Conservation (phyloP, 306 rosid species). For the Hippophae tibetana region DNA sequence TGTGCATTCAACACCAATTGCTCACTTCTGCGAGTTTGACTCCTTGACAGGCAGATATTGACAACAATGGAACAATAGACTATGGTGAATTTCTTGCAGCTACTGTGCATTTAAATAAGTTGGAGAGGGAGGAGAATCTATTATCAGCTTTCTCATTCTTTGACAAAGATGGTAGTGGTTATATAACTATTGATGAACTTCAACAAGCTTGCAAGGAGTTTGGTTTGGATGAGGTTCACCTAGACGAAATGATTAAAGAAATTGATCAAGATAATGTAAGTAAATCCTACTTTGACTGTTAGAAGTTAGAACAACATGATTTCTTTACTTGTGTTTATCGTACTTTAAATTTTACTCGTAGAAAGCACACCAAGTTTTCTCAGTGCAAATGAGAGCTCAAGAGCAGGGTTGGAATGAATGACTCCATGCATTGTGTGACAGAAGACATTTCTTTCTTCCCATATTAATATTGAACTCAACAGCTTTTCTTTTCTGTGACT, state of each 20-base stretch:
- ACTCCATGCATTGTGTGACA: too few species aligned
- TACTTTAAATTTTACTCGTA: too few species aligned
- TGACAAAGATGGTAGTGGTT: slow-evolving; percentile 47
- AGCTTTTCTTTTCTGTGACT: too few species aligned
- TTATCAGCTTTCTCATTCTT: slow-evolving; percentile 37
- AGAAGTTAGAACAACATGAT: neutral
- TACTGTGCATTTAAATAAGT: slow-evolving; percentile 41
- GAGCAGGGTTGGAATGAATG: too few species aligned
- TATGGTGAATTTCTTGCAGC: slow-evolving; percentile 49
- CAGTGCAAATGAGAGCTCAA: too few species aligned
- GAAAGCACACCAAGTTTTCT: too few species aligned
- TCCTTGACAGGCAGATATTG: slow-evolving; percentile 35
- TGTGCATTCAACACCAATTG: neutral
- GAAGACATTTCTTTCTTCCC: too few species aligned
- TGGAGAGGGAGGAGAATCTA: slow-evolving; percentile 43
- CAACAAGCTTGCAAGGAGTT: slow-evolving; percentile 39
- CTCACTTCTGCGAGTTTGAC: neutral
- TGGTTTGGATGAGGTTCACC: slow-evolving; percentile 38
- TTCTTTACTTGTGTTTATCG: neutral
- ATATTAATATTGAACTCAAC: too few species aligned
- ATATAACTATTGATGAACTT: slow-evolving; percentile 40
- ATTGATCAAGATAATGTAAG: slow-evolving; percentile 38
- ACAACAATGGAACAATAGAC: slow-evolving; percentile 39
- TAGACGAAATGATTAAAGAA: slow-evolving; percentile 42
- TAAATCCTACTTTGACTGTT: neutral